A percentile compares a stretch with the other conserved stretches of the same genome.
Evolutionary conservation across 179 eudicot genomes (phyloP).

Genomic region (Spinacia oleracea): DNA sequence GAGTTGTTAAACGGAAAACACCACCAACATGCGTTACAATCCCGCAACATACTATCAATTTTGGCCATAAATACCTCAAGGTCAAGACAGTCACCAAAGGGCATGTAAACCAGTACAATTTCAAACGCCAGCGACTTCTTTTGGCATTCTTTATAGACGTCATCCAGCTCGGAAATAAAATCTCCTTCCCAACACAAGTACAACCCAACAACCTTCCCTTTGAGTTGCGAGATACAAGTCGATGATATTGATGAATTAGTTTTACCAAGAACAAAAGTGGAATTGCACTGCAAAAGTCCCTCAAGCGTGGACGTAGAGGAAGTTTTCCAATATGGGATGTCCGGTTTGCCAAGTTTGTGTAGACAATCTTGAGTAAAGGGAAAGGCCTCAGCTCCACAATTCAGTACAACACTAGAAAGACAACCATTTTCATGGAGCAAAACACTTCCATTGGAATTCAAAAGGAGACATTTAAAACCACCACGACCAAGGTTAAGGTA

Average conservation of each 20-base stretch:
- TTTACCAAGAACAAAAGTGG: neutral
- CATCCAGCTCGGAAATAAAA: neutral
- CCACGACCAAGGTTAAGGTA: neutral
- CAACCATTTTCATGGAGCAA: neutral
- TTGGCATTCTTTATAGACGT: neutral
- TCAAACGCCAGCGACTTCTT: neutral
- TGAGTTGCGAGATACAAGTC: neutral
- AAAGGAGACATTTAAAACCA: neutral
- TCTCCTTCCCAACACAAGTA: neutral
- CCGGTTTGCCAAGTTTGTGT: neutral
- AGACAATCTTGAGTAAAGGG: neutral
- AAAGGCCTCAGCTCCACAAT: neutral
- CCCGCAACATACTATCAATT: neutral
- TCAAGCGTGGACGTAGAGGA: neutral
- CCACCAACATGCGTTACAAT: neutral
- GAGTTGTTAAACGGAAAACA: too few species aligned
- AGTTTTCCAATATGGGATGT: neutral
- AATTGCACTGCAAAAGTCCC: neutral
- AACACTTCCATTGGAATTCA: neutral
- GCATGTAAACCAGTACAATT: neutral
- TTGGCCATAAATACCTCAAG: neutral
- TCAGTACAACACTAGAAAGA: neutral
- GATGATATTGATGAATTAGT: neutral
- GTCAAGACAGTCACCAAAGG: neutral
- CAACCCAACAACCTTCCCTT: neutral